Percentiles rank a stretch among this genome's conserved stretches.
Evolutionary conservation across 495 filamentous ascomycete genomes (phyloP).

Genomic region (Aspergillus olivimuriae): DNA sequence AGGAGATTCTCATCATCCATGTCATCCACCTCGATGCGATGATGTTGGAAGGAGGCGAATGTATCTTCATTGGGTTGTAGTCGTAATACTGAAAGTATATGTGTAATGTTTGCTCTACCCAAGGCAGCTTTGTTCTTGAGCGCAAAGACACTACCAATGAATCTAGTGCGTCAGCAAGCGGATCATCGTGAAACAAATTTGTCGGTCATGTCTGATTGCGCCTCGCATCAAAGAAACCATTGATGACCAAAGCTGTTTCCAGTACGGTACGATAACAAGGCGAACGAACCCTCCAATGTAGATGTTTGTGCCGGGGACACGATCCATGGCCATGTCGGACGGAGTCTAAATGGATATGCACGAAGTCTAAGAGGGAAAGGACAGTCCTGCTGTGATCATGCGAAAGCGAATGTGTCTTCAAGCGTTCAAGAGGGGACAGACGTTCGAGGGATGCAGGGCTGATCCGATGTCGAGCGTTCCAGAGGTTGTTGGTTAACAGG

Average conservation of each 20-base stretch:
- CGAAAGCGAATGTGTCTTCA: no score
- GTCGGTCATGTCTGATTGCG: no score
- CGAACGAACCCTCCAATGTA: constrained; percentile 76
- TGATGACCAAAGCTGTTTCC: background rate
- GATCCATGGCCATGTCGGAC: constrained; percentile 39
- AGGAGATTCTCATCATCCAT: constrained; percentile 79
- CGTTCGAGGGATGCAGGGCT: background rate
- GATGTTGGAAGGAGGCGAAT: constrained; percentile 52
- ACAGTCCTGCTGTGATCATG: no score
- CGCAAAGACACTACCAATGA: constrained; percentile 60
- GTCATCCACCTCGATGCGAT: constrained; percentile 80
- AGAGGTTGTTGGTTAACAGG: background rate
- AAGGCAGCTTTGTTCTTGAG: constrained; percentile 63
- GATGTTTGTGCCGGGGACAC: constrained; percentile 64
- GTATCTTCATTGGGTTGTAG: constrained; percentile 44
- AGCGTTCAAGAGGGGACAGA: background rate
- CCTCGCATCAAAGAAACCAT: no score
- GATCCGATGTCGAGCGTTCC: background rate
- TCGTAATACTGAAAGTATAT: constrained; percentile 78
- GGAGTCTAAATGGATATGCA: background rate
- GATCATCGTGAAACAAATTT: constrained; percentile 1
- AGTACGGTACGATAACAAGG: background rate
- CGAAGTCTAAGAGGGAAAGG: background rate
- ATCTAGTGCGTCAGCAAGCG: constrained; percentile 8
- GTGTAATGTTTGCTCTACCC: constrained; percentile 69